These are phyloP conservation scores for Wickerhamomyces canadensis DNA, from an alignment of 805 yeast genomes.

Conservation along the genomic window DNA sequence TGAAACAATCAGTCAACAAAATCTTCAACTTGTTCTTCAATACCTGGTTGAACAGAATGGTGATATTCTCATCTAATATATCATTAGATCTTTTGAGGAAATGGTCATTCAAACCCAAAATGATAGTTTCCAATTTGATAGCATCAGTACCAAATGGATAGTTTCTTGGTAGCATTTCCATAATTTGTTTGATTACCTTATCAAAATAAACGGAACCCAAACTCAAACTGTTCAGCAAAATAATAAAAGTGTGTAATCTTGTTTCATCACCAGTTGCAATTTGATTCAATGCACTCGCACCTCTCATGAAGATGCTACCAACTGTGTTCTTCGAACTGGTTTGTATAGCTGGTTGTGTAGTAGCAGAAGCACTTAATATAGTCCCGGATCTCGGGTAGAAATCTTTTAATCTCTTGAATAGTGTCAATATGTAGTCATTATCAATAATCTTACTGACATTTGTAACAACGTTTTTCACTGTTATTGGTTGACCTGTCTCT, in stretches of 20 bases:
- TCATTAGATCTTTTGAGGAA: slow-evolving; percentile 25
- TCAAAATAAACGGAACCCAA: slow-evolving; percentile 53
- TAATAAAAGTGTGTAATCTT: slow-evolving; percentile 52
- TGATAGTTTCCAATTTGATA: slow-evolving; percentile 20
- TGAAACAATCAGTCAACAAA: slow-evolving; percentile 38
- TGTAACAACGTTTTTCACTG: slow-evolving; percentile 49
- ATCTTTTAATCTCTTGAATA: slow-evolving; percentile 41
- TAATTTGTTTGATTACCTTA: slow-evolving; percentile 29
- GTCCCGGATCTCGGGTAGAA: slow-evolving; percentile 35
- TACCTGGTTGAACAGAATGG: slow-evolving; percentile 42
- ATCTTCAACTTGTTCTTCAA: slow-evolving; percentile 38
- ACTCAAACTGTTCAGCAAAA: slow-evolving; percentile 69
- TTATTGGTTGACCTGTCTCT: slow-evolving; percentile 60
- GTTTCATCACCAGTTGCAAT: slow-evolving; percentile 37
- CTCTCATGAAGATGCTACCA: slow-evolving; percentile 34
- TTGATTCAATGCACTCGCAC: slow-evolving; percentile 38
- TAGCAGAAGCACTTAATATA: slow-evolving; percentile 17
- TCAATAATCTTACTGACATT: slow-evolving; percentile 57
- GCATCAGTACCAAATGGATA: slow-evolving; percentile 35
- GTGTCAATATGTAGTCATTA: slow-evolving; percentile 54
- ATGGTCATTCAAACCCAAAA: slow-evolving; percentile 20
- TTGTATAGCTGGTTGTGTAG: slow-evolving; percentile 13
- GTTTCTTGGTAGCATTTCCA: slow-evolving; percentile 27
- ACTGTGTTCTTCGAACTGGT: slow-evolving; percentile 12
- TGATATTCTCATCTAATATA: slow-evolving; percentile 33